Evolutionary conservation across 2,329 filamentous ascomycete species (phyloP).

Genomic region (Penicillium palitans): DNA sequence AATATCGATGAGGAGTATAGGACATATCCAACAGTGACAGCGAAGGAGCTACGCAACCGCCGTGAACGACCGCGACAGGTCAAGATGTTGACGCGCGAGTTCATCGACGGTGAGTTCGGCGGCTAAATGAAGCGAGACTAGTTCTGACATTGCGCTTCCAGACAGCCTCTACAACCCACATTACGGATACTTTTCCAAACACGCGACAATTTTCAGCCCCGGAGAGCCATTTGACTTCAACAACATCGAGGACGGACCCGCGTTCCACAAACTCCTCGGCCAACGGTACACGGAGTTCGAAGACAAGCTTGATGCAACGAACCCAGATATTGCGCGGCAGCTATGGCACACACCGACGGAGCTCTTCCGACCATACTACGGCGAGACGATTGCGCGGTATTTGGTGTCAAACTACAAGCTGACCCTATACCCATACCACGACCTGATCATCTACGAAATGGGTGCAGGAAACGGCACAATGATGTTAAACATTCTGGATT

Average conservation of each 20-base stretch:
- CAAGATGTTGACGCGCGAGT: conserved; percentile 97
- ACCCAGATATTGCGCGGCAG: conserved; percentile 75
- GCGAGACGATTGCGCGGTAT: conserved; percentile 94
- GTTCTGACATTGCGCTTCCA: conserved; percentile 39
- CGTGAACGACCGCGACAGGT: conserved; percentile 78
- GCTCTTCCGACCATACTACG: conserved; percentile 94
- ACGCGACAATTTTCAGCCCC: conserved; percentile 92
- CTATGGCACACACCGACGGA: conserved; percentile 99
- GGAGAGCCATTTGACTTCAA: conserved; percentile 90
- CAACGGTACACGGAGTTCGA: conserved; percentile 87
- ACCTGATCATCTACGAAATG: conserved; percentile 98
- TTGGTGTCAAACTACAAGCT: conserved; percentile 95
- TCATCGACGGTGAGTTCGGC: conserved; percentile 76
- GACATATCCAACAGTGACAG: conserved; percentile 79
- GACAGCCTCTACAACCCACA: conserved; percentile 92
- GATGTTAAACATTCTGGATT: conserved; percentile 97
- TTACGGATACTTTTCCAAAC: conserved; percentile 95
- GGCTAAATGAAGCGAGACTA: neutral
- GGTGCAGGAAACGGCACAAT: conserved; percentile 94
- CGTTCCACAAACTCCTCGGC: conserved; percentile 76
- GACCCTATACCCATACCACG: conserved; percentile 90
- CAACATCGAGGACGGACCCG: conserved; percentile 74
- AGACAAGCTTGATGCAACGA: conserved; percentile 73
- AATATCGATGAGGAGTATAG: conserved; percentile 80
- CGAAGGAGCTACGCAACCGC: conserved; percentile 70